A percentile compares a stretch with the other conserved stretches of the same genome.
These are phyloP conservation scores for Curvularia sp. DNA, from an alignment of 2,329 filamentous ascomycete genomes.

Conservation along the genomic window DNA sequence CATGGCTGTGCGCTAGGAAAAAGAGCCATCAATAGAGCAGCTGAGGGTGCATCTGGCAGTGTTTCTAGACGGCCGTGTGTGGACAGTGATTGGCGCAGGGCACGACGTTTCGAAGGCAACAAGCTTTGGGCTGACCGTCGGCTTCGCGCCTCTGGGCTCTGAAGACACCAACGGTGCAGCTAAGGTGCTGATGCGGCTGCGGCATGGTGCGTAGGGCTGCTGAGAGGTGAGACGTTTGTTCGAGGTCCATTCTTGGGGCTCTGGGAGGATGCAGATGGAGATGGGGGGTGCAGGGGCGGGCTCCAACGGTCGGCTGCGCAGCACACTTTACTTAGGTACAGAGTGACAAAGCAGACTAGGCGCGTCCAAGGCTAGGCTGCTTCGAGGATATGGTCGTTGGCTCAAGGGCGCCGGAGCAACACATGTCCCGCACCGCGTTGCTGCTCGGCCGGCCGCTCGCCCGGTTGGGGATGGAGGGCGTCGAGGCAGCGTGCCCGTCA, in stretches of 20 bases:
- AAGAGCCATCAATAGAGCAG: conserved; percentile 7
- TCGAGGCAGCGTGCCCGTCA: conserved; percentile 1
- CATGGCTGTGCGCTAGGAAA: conserved; percentile 9
- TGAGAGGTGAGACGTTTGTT: conserved; percentile 30
- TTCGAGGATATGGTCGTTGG: conserved; percentile 32
- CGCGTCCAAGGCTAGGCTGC: conserved; percentile 24
- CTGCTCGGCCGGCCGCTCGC: conserved; percentile 2
- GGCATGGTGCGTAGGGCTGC: conserved; percentile 40
- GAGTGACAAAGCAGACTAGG: conserved; percentile 33
- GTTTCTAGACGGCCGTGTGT: conserved; percentile 6
- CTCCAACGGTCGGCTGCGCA: conserved; percentile 12
- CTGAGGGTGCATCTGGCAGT: conserved; percentile 11
- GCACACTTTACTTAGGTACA: conserved; percentile 19
- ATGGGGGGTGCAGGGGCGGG: neutral
- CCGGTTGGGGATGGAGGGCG: no score
- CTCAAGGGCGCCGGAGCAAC: conserved; percentile 5
- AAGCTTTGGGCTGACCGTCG: conserved; percentile 37
- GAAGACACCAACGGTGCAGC: conserved; percentile 33
- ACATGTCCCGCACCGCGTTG: neutral
- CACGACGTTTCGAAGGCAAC: conserved; percentile 10
- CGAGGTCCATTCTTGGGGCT: conserved; percentile 26
- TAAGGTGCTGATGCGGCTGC: conserved; percentile 42
- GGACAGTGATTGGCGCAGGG: conserved; percentile 15
- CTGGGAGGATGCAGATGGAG: conserved; percentile 1
- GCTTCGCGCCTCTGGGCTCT: conserved; percentile 23